These are phyloP conservation scores for Mitragyna speciosa DNA, from an alignment of 257 asterid species.

Conservation along the genomic window DNA sequence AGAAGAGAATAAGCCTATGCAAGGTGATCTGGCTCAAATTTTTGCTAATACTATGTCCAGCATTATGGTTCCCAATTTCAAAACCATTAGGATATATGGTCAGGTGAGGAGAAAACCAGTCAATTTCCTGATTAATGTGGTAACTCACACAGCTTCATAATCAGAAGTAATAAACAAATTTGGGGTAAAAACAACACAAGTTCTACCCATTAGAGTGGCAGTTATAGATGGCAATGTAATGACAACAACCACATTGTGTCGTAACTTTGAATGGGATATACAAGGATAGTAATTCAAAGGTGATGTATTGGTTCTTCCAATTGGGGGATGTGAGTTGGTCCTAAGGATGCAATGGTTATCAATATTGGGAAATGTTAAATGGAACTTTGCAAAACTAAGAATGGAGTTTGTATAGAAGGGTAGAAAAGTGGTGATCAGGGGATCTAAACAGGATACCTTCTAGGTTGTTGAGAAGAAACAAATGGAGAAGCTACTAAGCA, in stretches of 20 bases:
- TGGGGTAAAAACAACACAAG: background rate
- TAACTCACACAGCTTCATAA: background rate
- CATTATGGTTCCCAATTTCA: background rate
- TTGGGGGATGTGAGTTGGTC: background rate
- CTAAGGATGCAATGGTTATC: background rate
- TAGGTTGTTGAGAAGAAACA: too few relatives aligned
- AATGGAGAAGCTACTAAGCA: background rate
- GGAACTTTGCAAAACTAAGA: background rate
- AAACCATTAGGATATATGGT: background rate
- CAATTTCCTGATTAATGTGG: background rate
- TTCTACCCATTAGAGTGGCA: accelerated
- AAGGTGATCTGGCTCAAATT: background rate
- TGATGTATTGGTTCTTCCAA: accelerated
- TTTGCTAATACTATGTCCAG: background rate
- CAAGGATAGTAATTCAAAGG: background rate
- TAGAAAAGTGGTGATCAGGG: background rate
- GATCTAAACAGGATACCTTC: accelerated
- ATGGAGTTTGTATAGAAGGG: background rate
- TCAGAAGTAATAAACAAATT: too few relatives aligned
- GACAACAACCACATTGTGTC: accelerated
- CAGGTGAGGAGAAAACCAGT: background rate
- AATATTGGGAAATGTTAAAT: background rate
- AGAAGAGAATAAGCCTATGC: too few relatives aligned
- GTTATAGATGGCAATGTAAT: background rate
- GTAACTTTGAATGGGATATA: accelerated